These are phyloP conservation scores for Daldinia decipiens DNA, from an alignment of 495 filamentous ascomycete genomes.

Conservation along the genomic window DNA sequence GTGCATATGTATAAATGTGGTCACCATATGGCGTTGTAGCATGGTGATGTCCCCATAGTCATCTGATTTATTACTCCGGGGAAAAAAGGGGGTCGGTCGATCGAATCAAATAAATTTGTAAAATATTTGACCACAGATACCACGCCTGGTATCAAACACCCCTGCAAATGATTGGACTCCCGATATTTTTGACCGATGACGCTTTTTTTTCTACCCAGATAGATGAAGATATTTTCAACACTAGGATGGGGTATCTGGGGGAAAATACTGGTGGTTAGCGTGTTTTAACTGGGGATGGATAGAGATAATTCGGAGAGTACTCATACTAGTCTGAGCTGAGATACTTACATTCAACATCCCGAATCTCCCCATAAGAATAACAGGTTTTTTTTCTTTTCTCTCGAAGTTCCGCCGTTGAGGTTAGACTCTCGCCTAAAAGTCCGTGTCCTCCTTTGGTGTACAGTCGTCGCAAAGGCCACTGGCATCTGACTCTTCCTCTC, in stretches of 20 bases:
- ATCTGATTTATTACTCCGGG: slow-evolving; percentile 17
- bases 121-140: slow-evolving; percentile 9
- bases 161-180: neutral
- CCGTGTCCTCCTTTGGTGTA: slow-evolving; percentile 27
- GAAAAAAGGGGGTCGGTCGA: slow-evolving; percentile 11
- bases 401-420: neutral
- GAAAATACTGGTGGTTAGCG: neutral
- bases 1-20: slow-evolving; percentile 17
- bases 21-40: slow-evolving; percentile 2
- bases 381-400: neutral
- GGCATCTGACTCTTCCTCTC: slow-evolving; percentile 45
- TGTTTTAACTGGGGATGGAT: neutral
- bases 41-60: slow-evolving; percentile 12
- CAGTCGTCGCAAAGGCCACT: slow-evolving; percentile 48
- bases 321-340: neutral
- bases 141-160: neutral
- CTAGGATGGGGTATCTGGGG: neutral
- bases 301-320: neutral
- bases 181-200: neutral
- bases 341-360: slow-evolving; percentile 1
- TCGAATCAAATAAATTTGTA: slow-evolving; percentile 21
- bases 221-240: slow-evolving; percentile 1
- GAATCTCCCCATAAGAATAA: neutral
- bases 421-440: slow-evolving; percentile 5
- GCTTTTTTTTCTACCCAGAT: slow-evolving; percentile 9